Evolutionary conservation across 176 grass and related monocot genomes (phyloP), one percentile per base, ranked within the genome.

Genomic region (Carex pumila): DNA sequence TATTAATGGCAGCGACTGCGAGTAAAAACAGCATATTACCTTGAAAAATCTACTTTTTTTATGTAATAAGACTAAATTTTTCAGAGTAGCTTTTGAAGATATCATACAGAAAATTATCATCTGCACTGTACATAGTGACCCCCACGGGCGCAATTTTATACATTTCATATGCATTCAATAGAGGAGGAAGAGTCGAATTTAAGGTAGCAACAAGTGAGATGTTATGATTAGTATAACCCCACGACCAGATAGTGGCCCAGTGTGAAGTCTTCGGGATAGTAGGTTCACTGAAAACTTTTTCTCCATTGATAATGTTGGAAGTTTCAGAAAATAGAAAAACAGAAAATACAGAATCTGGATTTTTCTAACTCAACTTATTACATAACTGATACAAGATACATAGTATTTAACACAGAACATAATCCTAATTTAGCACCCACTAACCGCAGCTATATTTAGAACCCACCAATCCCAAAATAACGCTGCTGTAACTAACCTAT

Each of bases 101-200:
- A 18, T 58, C 15, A 6, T 58, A 15, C 15, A 58, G 17, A 55
- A 41, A 12, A 0, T 21, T 88, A 88, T 82, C 87, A 60, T 85
- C 87, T 62, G 61, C 61, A 34, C 52, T 57, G 6, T 81, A 52
- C 0, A 65, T 85, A 14, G 74, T 37, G 50, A 61, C 71, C 32
- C 70, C 62, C 19, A 65, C n/a, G 7, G 21, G 43, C 54, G 75
- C 58, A 49, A 85, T 19, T 34, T n/a, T 4, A 11, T 65, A 85
- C 22, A 85, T n/a, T 39, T 89, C 84, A 9, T 82, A 34, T 50
- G 77, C 87, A 47, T 89, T 85, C 39, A 89, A 41, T 21, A 89
- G 19, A 0, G 87, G 87, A 2, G 83, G 87, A 65, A 89, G 77
- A 81, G 71, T 90, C 0, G 70, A 73, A 12, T 49, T 21, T 12